These are phyloP conservation scores for Aureoboletus auriporus DNA, from an alignment of 768 basidiomycete genomes.

Conservation along the genomic window DNA sequence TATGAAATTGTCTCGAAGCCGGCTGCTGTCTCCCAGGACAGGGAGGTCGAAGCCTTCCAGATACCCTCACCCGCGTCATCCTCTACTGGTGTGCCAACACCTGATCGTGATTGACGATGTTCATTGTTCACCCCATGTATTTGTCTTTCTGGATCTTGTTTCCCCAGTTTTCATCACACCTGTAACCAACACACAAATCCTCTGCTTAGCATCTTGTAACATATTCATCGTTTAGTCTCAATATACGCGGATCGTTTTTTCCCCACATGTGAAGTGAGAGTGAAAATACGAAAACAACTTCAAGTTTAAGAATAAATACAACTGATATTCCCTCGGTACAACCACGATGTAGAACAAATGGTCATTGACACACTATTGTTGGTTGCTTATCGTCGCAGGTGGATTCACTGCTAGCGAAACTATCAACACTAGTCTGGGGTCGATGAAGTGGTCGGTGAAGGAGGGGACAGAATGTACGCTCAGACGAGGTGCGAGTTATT, in stretches of 20 bases:
- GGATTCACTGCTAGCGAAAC: constrained; percentile 4
- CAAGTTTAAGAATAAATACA: background rate
- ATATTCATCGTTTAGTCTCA: constrained; percentile 1
- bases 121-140: background rate
- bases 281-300: background rate
- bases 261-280: too few relatives aligned
- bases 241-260: background rate
- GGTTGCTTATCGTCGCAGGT: background rate
- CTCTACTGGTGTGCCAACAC: constrained; percentile 32
- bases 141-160: constrained; percentile 1
- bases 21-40: constrained; percentile 53
- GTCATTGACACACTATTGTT: too few relatives aligned
- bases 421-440: constrained; percentile 2
- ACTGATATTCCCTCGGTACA: too few relatives aligned
- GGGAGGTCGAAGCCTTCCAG: constrained; percentile 55
- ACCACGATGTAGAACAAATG: too few relatives aligned
- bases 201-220: constrained; percentile 4
- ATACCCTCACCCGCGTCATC: constrained; percentile 49
- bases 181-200: constrained; percentile 12
- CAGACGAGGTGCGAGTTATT: constrained; percentile 30
- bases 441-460: background rate
- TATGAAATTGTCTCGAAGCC: constrained; percentile 50
- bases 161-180: constrained; percentile 1
- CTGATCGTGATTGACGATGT: constrained; percentile 23
- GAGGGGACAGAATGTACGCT: constrained; percentile 24